These are phyloP conservation scores for Trametes pubescens DNA, from an alignment of 1,284 basidiomycete genomes.

Conservation along the genomic window DNA sequence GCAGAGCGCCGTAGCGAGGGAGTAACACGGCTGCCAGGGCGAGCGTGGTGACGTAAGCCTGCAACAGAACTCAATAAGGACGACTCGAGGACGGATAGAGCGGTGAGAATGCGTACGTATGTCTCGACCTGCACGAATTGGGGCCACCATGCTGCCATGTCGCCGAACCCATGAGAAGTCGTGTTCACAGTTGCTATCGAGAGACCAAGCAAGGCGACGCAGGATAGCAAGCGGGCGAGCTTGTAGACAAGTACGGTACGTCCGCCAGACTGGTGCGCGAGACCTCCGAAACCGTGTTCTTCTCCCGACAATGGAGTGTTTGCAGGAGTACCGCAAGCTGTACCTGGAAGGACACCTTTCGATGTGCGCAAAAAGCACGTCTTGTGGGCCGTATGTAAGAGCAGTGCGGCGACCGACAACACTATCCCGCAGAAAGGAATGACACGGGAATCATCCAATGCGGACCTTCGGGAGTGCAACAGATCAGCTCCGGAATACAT, in stretches of 20 bases:
- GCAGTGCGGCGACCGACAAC: background rate
- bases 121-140: background rate
- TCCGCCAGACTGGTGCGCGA: background rate
- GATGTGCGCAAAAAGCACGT: background rate
- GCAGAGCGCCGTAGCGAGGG: background rate
- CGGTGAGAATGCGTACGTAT: background rate
- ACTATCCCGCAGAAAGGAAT: background rate
- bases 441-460: background rate
- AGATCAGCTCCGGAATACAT: no score
- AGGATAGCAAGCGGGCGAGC: background rate
- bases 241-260: background rate
- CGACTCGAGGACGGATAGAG: background rate
- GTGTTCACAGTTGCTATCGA: background rate
- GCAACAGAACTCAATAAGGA: background rate
- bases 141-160: background rate
- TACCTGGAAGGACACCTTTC: background rate
- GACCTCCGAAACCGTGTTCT: no score
- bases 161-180: background rate
- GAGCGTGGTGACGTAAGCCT: slow-evolving; percentile 36
- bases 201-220: background rate
- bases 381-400: background rate
- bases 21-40: slow-evolving; percentile 26
- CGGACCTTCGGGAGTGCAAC: background rate
- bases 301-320: background rate
- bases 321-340: background rate